Evolutionary conservation across 2,329 filamentous ascomycete genomes (phyloP).

Genomic region (Colletotrichum spinosum): DNA sequence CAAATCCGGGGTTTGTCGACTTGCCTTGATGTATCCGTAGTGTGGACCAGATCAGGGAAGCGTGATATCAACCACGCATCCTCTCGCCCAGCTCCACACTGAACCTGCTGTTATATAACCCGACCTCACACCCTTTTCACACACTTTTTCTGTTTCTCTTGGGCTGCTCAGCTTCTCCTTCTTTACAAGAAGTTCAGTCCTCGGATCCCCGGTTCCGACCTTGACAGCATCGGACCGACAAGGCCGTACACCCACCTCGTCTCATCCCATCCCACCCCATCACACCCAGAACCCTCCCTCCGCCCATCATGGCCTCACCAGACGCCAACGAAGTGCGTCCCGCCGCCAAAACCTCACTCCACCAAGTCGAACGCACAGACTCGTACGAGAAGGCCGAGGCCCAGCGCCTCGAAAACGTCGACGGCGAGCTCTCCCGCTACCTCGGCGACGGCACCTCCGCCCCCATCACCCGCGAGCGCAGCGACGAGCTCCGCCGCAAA

Average conservation of each 20-base stretch:
- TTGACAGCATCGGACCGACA: not conserved
- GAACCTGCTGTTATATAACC: slow-evolving; percentile 24
- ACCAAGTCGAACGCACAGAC: slow-evolving; percentile 44
- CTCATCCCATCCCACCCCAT: slow-evolving; percentile 40
- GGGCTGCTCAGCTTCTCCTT: slow-evolving; percentile 13
- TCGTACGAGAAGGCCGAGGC: slow-evolving; percentile 34
- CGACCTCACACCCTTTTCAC: not conserved
- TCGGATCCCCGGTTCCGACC: not conserved
- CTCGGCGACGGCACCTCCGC: slow-evolving; percentile 63
- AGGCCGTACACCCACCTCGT: not conserved
- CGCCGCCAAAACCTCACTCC: slow-evolving; percentile 41
- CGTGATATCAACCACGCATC: not conserved
- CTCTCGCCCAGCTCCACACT: slow-evolving; percentile 4
- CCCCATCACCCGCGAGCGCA: slow-evolving; percentile 69
- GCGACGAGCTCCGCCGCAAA: slow-evolving; percentile 69
- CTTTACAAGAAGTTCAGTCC: not conserved
- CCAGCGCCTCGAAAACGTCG: slow-evolving; percentile 55
- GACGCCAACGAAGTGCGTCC: slow-evolving; percentile 25
- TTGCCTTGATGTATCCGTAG: not conserved
- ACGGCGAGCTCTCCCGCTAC: slow-evolving; percentile 79
- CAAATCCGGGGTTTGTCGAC: slow-evolving; percentile 19
- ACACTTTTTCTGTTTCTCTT: not conserved
- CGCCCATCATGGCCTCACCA: slow-evolving; percentile 34
- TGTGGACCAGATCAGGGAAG: not conserved
- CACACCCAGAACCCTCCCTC: not conserved